Percentiles rank a stretch among this genome's conserved stretches.
phyloP scores from a whole-genome alignment of 2,329 filamentous ascomycete species.

The Blastomyces gilchristii region DNA sequence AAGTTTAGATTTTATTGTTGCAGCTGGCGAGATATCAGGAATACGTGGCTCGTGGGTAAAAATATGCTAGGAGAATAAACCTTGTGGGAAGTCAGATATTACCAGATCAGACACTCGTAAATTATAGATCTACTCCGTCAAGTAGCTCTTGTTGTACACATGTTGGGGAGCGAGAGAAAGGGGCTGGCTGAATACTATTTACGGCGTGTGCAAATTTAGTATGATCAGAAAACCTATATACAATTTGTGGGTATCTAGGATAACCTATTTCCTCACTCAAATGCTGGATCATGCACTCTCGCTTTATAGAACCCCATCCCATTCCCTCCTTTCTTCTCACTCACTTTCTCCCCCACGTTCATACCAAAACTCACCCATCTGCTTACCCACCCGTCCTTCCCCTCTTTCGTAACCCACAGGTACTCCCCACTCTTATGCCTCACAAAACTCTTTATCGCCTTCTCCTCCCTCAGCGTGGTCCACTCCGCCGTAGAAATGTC shows the following conservation, averaged over 20 bases:
- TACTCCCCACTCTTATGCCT: slow-evolving; percentile 16
- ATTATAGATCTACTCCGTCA: not conserved
- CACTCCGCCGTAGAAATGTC: slow-evolving; percentile 14
- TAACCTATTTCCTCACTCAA: slow-evolving; percentile 7
- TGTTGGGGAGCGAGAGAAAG: not conserved
- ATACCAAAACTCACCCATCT: slow-evolving; percentile 16
- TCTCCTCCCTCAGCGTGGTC: slow-evolving; percentile 8
- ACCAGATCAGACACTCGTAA: not conserved
- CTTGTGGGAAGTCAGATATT: not conserved
- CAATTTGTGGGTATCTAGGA: not conserved
- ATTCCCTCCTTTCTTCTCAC: slow-evolving; percentile 12
- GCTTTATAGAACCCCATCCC: slow-evolving; percentile 17
- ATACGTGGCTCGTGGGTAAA: not conserved
- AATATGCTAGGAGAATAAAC: not conserved
- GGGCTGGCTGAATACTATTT: not conserved
- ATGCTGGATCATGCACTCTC: slow-evolving; percentile 13
- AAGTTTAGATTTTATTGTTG: not conserved
- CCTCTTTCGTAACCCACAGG: slow-evolving; percentile 13
- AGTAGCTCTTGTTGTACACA: not conserved
- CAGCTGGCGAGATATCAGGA: no score
- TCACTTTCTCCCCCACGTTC: slow-evolving; percentile 4
- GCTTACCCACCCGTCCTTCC: slow-evolving; percentile 16
- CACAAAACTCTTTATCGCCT: slow-evolving; percentile 15
- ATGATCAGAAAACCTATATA: not conserved
- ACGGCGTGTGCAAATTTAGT: not conserved